Evolutionary conservation across 83 land plant species (phyloP).

Genomic region (Thuja plicata): DNA sequence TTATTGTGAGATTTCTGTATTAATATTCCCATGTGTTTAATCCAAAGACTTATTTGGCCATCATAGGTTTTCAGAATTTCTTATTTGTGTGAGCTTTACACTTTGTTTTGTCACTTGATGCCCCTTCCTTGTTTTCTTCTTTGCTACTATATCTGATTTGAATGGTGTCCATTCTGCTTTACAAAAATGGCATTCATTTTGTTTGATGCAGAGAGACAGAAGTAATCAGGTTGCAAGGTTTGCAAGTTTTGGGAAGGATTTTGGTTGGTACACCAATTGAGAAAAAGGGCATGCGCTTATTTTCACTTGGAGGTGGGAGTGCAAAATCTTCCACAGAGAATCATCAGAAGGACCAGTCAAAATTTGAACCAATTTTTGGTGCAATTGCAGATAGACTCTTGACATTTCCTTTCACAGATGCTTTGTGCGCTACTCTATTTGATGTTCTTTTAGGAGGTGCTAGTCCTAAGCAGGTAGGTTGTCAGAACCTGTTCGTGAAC

Average conservation of each 20-base stretch:
- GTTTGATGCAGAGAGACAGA: slow-evolving; percentile 63
- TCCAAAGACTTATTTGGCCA: neutral
- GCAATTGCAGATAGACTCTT: slow-evolving; percentile 68
- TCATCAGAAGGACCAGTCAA: slow-evolving; percentile 32
- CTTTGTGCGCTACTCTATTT: slow-evolving; percentile 76
- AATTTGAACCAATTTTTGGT: slow-evolving; percentile 42
- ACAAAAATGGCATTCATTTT: neutral
- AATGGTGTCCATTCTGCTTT: neutral
- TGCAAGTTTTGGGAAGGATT: slow-evolving; percentile 78
- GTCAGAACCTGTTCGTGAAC: neutral
- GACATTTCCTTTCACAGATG: slow-evolving; percentile 73
- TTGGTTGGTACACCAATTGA: slow-evolving; percentile 77
- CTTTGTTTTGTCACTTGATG: neutral
- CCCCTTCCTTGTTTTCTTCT: neutral
- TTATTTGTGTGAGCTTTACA: neutral
- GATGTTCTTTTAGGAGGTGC: slow-evolving; percentile 98
- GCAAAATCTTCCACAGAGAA: slow-evolving; percentile 47
- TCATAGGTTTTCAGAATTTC: neutral
- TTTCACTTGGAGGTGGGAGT: slow-evolving; percentile 53
- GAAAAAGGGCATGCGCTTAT: slow-evolving; percentile 66
- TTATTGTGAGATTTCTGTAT: neutral
- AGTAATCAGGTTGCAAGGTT: slow-evolving; percentile 76
- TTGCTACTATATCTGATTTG: neutral
- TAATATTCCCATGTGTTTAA: neutral
- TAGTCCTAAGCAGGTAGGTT: slow-evolving; percentile 88